A percentile compares a stretch with the other conserved stretches of the same genome.
Evolutionary conservation across 1,284 basidiomycete genomes (phyloP).

Genomic region (Cutaneotrichosporon sp.): DNA sequence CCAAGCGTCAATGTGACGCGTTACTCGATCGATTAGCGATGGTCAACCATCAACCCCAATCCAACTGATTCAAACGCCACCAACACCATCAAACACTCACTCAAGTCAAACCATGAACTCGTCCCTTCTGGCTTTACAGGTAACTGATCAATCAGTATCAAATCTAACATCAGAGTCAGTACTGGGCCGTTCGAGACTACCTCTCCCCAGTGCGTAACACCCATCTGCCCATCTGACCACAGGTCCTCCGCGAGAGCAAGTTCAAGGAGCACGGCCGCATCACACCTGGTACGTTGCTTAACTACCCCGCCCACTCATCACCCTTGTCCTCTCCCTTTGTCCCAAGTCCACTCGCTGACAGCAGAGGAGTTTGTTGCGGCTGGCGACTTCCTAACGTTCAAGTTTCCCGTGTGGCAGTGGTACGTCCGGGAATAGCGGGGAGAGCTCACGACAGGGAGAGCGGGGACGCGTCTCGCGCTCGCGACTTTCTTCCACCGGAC

Average conservation of each 20-base stretch:
- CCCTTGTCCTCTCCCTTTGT: too few relatives aligned
- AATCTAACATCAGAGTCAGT: conserved; percentile 66
- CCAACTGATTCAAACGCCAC: not conserved
- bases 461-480: conserved; percentile 75
- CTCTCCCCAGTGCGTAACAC: conserved; percentile 72
- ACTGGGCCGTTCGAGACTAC: conserved; percentile 94
- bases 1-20: not conserved
- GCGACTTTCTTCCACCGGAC: conserved; percentile 88
- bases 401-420: conserved; percentile 95
- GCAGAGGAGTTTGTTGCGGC: conserved; percentile 93
- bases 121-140: conserved; percentile 53
- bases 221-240: conserved; percentile 22
- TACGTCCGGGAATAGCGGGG: conserved; percentile 51
- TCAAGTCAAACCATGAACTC: conserved; percentile 41
- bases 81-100: not conserved
- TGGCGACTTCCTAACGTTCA: conserved; percentile 90
- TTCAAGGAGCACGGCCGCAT: conserved; percentile 98
- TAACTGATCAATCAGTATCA: conserved; percentile 21
- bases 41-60: not conserved
- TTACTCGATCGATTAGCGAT: not conserved
- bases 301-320: too few relatives aligned
- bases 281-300: conserved; percentile 72
- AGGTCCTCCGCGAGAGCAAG: conserved; percentile 96
- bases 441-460: conserved; percentile 66
- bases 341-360: not conserved